Evolutionary conservation across 768 basidiomycete species (phyloP), one percentile per base, ranked within the genome.

Genomic region (Gloeophyllum trabeum): DNA sequence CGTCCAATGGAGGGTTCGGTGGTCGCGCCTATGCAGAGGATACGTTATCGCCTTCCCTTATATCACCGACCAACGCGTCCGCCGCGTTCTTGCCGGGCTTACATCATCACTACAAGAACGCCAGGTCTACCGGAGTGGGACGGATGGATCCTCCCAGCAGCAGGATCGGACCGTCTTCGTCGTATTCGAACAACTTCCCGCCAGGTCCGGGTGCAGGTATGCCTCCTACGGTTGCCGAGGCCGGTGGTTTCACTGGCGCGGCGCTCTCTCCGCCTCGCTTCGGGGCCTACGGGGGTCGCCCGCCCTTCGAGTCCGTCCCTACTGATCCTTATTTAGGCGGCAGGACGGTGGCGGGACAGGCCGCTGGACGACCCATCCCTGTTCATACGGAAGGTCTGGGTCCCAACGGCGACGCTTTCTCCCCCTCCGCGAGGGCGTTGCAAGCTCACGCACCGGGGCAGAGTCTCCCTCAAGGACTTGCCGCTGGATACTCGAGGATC

Each of bases 381-480:
- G 47, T 41, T 19, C 51, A 46, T 5, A 37, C 41, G 16, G 55
- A 59, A 12, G 46, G 39, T 22, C 49, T 51, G 40, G 43, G 39
- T n/a, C n/a, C n/a, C n/a, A n/a, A n/a, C n/a, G n/a, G n/a, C n/a
- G n/a, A n/a, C 19, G 59, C 61, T 14, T 60, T 79, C 1, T 82
- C 80, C 12, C 85, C 91, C 0, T 73, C 77, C 21, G 67, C 83
- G 21, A 72, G 79, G n/a, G 91, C 88, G 1, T 65, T 93, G 32
- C 85, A 89, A 53, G 67, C 80, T 14, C 91, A 93, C 50, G 89
- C 88, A 1, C 91, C 92, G 0, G 91, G 91, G 1, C 88, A 92
- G 61, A 83, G 79, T 60, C 68, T 94, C 10, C 91, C 93, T 1
- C 90, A 93, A 43, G 92, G 92, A 24, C 73, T 97, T 22, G 92